phyloP scores from a whole-genome alignment of 176 grass and related monocot species.

The Elaeis guineensis region DNA sequence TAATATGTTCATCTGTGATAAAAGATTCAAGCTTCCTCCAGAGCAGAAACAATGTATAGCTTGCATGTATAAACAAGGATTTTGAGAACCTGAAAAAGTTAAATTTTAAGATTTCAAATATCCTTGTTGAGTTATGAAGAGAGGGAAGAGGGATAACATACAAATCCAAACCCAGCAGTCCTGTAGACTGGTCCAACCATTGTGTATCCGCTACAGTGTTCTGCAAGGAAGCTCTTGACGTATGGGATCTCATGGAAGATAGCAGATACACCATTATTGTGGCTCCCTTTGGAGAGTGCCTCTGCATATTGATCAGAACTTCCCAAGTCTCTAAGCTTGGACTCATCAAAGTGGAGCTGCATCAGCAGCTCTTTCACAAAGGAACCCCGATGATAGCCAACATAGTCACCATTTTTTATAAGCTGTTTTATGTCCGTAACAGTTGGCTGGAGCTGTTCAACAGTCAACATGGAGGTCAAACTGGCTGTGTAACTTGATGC shows the following conservation, averaged over 20 bases:
- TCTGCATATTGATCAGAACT: not conserved
- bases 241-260: conserved; percentile 63
- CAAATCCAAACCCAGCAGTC: conserved; percentile 71
- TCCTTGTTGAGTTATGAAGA: not conserved
- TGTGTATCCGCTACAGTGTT: conserved; percentile 43
- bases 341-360: too few species aligned
- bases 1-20: too few species aligned
- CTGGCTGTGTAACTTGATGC: not conserved
- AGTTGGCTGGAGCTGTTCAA: not conserved
- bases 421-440: not conserved
- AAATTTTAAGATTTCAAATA: too few species aligned
- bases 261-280: conserved; percentile 33
- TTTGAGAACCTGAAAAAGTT: not conserved
- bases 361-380: too few species aligned
- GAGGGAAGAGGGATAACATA: conserved; percentile 13
- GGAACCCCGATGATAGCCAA: too few species aligned
- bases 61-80: too few species aligned
- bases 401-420: too few species aligned
- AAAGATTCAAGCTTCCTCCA: too few species aligned
- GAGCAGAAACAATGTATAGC: too few species aligned
- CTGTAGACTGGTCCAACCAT: conserved; percentile 23
- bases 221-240: conserved; percentile 42
- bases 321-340: too few species aligned
- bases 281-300: conserved; percentile 26
- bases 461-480: not conserved